Base-by-base conservation (phyloP, 2,329 filamentous ascomycete species). In the Microcera coccophila region DNA sequence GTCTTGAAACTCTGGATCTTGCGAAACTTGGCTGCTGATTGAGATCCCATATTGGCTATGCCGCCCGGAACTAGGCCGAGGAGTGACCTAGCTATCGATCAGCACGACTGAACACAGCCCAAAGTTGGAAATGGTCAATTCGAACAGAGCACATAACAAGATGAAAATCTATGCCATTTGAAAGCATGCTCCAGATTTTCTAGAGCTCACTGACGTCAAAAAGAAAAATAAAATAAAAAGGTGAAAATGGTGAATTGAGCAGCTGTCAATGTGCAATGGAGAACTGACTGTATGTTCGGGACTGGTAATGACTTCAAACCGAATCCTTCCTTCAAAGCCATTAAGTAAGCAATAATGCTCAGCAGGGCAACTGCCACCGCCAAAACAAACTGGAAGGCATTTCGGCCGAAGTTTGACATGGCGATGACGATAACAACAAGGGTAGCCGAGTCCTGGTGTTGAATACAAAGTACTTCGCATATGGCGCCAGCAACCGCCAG, bases 1-100 rank as follows among this genome's bases (percentile, higher is more conserved):
- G 87, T 85, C 53, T 85, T 78, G 70, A 98, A 95, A 60, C 79
- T 82, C 62, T 95, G 89, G 37, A 95, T 74, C 57, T 84, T 85
- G 64, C 84, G 87, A 69, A 97, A 97, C 59, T 84, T 79, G 36
- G 74, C 68, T 43, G 68, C 69, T 39, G 72, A 63, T 39, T 62
- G 59, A 55, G 71, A 62, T 28, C 76, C 68, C 42, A 78, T 69
- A 82, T 86, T 86, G 45, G 39, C 56, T 50, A 32, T 8, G 7
- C 15, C 8, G 29, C 7, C 29, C 7, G n/a, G 29, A 17, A 7
- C 33, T 36, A n/a, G 31, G 16, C 31, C 15, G 16, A 34, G 5
- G n/a, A 18, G n/a, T n/a, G n/a, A n/a, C n/a, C n/a, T n/a, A 19
- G 15, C 16, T 36, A 5, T 19, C 8, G 33, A 21, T 5, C 16